Percentiles rank a stretch among this genome's conserved stretches.
These are phyloP conservation scores for Elsinoe ampelina DNA, from an alignment of 2,329 filamentous ascomycete species.

Conservation along the genomic window DNA sequence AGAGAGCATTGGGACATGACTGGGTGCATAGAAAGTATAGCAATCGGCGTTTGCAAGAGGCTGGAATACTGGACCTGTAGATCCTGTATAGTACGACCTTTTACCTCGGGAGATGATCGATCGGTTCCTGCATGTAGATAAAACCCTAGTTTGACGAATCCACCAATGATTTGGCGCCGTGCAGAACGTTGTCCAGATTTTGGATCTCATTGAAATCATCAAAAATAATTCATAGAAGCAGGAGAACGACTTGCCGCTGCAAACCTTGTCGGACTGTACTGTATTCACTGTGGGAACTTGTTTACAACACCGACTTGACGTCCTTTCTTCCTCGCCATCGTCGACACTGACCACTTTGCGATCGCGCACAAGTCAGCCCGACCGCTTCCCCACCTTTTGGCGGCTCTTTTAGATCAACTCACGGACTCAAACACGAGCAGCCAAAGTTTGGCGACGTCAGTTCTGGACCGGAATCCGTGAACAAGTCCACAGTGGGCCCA, in stretches of 20 bases:
- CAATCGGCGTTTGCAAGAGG: background rate
- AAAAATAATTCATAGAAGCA: background rate
- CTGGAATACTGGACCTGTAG: conserved; percentile 1
- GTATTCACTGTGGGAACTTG: too few relatives aligned
- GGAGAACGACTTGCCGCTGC: too few relatives aligned
- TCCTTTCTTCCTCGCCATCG: background rate
- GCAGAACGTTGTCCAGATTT: background rate
- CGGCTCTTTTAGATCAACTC: background rate
- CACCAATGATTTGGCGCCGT: conserved; percentile 3
- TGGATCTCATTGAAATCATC: background rate
- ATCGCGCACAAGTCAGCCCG: background rate
- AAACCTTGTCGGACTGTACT: too few relatives aligned
- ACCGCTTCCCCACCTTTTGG: background rate
- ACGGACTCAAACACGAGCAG: background rate
- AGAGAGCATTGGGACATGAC: conserved; percentile 6
- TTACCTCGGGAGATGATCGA: background rate
- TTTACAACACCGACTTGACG: too few relatives aligned
- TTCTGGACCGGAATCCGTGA: background rate
- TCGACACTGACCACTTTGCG: conserved; percentile 1
- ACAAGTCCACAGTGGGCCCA: background rate
- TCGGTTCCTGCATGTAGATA: conserved; percentile 9
- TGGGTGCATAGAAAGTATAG: conserved; percentile 3
- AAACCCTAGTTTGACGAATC: background rate
- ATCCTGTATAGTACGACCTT: background rate
- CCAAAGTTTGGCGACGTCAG: background rate